Conservation (phyloP, 257 asterid genomes). For the Avicennia marina region DNA sequence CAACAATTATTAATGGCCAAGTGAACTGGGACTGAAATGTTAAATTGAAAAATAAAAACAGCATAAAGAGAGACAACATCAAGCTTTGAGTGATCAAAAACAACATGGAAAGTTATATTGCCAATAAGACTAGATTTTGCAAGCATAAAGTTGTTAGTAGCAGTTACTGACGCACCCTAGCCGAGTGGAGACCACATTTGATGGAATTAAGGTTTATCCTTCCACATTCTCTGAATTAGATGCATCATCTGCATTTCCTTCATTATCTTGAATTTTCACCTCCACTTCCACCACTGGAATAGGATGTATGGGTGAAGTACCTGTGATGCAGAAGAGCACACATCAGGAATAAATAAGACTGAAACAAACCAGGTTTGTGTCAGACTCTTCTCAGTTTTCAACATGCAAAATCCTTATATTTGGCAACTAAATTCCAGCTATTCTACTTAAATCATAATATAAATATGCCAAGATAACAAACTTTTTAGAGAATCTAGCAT, state of each 20-base stretch:
- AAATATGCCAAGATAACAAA: neutral
- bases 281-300: slow-evolving; percentile 25
- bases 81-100: no score
- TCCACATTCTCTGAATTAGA: slow-evolving; percentile 24
- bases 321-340: slow-evolving; percentile 10
- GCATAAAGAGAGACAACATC: neutral
- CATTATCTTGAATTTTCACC: slow-evolving; percentile 18
- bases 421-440: neutral
- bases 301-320: slow-evolving; percentile 22
- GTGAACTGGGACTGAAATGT: neutral
- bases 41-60: neutral
- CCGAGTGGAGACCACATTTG: neutral
- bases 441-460: neutral
- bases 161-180: no score
- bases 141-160: neutral
- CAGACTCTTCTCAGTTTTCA: neutral
- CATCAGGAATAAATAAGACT: neutral
- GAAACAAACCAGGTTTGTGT: neutral
- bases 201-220: slow-evolving; percentile 18
- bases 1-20: neutral
- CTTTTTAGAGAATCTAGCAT: neutral
- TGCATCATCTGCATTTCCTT: slow-evolving; percentile 7
- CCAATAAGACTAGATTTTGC: no score
- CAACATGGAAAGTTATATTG: no score
- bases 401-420: neutral